Conservation (phyloP, 495 filamentous ascomycete species). For the Cercophora newfieldiana region DNA sequence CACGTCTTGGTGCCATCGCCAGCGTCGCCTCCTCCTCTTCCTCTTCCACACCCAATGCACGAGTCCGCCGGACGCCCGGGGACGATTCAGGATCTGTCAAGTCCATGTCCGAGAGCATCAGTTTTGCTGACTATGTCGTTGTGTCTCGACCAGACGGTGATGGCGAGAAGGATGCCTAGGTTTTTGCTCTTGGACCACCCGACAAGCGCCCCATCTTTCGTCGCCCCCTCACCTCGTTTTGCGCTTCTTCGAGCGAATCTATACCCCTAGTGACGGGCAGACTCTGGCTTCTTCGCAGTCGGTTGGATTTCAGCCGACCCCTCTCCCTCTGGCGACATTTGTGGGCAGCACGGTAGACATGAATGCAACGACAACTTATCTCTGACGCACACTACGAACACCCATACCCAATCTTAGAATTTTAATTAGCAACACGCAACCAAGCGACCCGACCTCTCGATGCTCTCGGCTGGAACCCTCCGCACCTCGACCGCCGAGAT, state of each 20-base stretch:
- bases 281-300: background rate
- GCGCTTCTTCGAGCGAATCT: background rate
- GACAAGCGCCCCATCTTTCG: background rate
- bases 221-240: background rate
- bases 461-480: background rate
- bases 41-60: constrained; percentile 12
- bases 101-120: constrained; percentile 31
- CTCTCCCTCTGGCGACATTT: background rate
- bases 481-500: background rate
- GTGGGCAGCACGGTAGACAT: background rate
- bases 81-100: constrained; percentile 29
- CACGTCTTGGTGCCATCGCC: constrained; percentile 1
- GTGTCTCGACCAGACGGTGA: constrained; percentile 39
- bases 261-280: background rate
- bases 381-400: background rate
- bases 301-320: background rate
- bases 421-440: background rate
- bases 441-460: background rate
- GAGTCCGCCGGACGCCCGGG: constrained; percentile 6
- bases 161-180: constrained; percentile 35
- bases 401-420: background rate
- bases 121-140: constrained; percentile 39
- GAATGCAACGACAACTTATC: background rate
- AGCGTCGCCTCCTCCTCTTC: background rate
- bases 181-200: constrained; percentile 10